Conservation (phyloP, 1,139 yeast genomes). For the Candida frijolesensis region DNA sequence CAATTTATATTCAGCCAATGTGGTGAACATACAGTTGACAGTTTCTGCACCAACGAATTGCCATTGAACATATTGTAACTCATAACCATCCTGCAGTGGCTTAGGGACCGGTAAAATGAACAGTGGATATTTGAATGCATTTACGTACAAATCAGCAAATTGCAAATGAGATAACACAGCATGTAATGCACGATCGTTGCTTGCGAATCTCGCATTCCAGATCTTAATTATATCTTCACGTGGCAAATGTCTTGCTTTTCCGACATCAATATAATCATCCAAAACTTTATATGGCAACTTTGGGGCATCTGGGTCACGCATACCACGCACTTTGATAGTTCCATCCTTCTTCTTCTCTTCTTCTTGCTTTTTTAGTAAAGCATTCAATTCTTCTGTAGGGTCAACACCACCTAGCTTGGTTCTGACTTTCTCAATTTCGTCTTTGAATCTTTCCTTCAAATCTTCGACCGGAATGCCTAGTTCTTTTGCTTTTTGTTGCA, state of each 20-base stretch:
- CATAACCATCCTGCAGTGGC: slow-evolving; percentile 55
- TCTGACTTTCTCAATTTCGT: slow-evolving; percentile 58
- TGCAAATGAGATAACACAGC: slow-evolving; percentile 63
- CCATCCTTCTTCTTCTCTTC: slow-evolving; percentile 56
- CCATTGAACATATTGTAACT: slow-evolving; percentile 95
- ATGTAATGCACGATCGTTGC: slow-evolving; percentile 59
- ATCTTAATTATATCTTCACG: slow-evolving; percentile 71
- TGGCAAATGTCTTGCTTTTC: slow-evolving; percentile 60
- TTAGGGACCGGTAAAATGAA: slow-evolving; percentile 74
- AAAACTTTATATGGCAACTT: slow-evolving; percentile 68
- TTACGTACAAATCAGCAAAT: slow-evolving; percentile 60
- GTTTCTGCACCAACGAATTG: slow-evolving; percentile 83
- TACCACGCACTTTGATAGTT: slow-evolving; percentile 60
- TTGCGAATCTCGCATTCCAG: slow-evolving; percentile 87
- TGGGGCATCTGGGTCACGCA: slow-evolving; percentile 49
- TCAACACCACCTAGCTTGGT: slow-evolving; percentile 62
- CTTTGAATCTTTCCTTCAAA: slow-evolving; percentile 63
- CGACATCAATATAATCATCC: slow-evolving; percentile 68
- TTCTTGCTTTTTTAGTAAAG: slow-evolving; percentile 47
- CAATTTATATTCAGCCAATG: slow-evolving; percentile 88
- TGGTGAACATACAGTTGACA: slow-evolving; percentile 86
- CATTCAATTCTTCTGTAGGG: slow-evolving; percentile 68
- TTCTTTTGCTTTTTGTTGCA: slow-evolving; percentile 38
- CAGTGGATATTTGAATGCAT: slow-evolving; percentile 75
- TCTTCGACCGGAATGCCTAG: slow-evolving; percentile 57